phyloP scores from a whole-genome alignment of 805 yeast species.

The Zygosaccharomyces rouxii region DNA sequence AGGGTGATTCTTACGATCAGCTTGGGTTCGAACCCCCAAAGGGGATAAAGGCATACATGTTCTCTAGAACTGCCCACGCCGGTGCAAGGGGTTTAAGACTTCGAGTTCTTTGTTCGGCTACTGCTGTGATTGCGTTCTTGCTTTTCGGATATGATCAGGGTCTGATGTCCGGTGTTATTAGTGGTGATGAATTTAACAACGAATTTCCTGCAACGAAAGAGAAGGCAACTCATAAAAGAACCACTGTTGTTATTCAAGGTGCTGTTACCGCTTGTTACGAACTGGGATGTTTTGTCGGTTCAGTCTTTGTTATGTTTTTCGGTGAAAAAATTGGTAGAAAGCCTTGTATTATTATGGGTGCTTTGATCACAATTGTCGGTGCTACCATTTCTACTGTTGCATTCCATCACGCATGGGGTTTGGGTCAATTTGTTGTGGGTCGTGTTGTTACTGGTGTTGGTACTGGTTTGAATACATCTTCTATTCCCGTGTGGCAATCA shows the following conservation, averaged over 20 bases:
- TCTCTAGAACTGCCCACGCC: constrained; percentile 45
- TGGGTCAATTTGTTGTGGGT: constrained; percentile 69
- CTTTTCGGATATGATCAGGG: constrained; percentile 81
- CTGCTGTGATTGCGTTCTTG: constrained; percentile 60
- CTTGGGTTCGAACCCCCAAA: constrained; percentile 4
- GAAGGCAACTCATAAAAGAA: constrained; percentile 30
- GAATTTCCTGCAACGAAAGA: constrained; percentile 54
- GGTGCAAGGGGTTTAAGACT: constrained; percentile 57
- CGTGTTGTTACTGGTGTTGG: constrained; percentile 67
- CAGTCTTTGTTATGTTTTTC: constrained; percentile 52
- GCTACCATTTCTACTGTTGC: constrained; percentile 54
- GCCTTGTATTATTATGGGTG: constrained; percentile 53
- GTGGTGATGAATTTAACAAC: constrained; percentile 57
- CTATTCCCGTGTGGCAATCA: constrained; percentile 67
- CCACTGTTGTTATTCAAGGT: constrained; percentile 62
- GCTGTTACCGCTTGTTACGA: constrained; percentile 67
- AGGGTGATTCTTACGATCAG: neutral
- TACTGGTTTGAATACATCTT: constrained; percentile 72
- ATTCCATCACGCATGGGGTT: constrained; percentile 49
- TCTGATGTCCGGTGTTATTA: constrained; percentile 61
- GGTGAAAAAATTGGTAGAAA: constrained; percentile 69
- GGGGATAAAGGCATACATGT: constrained; percentile 2
- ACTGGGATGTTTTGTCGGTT: constrained; percentile 73
- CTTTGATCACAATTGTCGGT: constrained; percentile 54
- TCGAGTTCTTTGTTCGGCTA: constrained; percentile 46